Evolutionary conservation across 805 yeast species (phyloP).

Genomic region (Ogataea saltuana): DNA sequence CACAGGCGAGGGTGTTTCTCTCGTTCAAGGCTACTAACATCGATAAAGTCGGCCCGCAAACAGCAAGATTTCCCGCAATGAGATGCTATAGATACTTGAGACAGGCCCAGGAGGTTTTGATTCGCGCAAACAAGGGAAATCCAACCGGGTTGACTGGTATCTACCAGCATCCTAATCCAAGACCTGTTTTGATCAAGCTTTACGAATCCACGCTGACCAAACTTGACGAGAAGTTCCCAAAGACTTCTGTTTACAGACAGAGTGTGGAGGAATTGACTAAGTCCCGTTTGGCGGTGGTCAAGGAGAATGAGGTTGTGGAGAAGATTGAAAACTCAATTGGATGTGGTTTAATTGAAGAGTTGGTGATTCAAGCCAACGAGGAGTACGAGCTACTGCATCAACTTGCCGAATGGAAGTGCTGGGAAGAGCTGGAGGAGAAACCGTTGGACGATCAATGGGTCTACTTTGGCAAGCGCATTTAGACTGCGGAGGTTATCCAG

Average conservation of each 20-base stretch:
- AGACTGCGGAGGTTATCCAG: too few species aligned
- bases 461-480: slow-evolving; percentile 68
- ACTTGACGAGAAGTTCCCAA: slow-evolving; percentile 63
- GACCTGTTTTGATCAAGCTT: slow-evolving; percentile 71
- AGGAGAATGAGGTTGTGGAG: slow-evolving; percentile 57
- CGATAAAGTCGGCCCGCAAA: too few species aligned
- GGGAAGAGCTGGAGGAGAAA: slow-evolving; percentile 81
- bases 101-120: slow-evolving; percentile 49
- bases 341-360: slow-evolving; percentile 81
- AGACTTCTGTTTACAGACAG: slow-evolving; percentile 71
- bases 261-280: slow-evolving; percentile 71
- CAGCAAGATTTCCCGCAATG: slow-evolving; percentile 32
- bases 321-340: slow-evolving; percentile 75
- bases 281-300: slow-evolving; percentile 67
- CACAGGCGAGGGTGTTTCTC: too few species aligned
- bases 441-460: slow-evolving; percentile 85
- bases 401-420: slow-evolving; percentile 66
- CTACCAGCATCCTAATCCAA: slow-evolving; percentile 78
- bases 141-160: slow-evolving; percentile 85
- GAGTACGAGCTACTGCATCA: slow-evolving; percentile 69
- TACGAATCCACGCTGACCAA: slow-evolving; percentile 68
- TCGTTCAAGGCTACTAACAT: too few species aligned
- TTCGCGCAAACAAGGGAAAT: slow-evolving; percentile 59
- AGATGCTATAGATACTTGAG: slow-evolving; percentile 35
- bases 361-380: slow-evolving; percentile 78